Evolutionary conservation across 2,329 filamentous ascomycete species (phyloP).

Genomic region (Trichophyton schoenleinii): DNA sequence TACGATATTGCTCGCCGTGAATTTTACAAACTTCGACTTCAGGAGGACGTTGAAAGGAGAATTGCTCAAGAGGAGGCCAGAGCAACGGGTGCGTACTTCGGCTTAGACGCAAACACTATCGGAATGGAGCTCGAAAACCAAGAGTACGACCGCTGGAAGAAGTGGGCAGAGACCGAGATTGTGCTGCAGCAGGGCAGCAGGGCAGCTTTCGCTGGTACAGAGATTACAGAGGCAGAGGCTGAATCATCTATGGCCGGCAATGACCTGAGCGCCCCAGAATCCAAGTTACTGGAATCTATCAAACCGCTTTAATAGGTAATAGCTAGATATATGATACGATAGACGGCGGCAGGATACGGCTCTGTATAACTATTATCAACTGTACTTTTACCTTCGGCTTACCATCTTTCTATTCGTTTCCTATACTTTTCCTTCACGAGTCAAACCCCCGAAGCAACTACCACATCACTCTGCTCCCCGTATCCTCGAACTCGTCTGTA

Average conservation of each 20-base stretch:
- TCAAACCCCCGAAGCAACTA: no score
- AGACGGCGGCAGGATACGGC: background rate
- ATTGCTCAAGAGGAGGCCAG: constrained; percentile 80
- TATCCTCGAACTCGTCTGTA: background rate
- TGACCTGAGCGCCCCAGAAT: background rate
- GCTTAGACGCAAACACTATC: constrained; percentile 59
- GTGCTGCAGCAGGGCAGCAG: constrained; percentile 36
- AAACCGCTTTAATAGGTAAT: background rate
- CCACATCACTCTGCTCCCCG: background rate
- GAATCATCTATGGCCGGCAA: background rate
- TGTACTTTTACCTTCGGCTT: background rate
- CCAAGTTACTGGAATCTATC: background rate
- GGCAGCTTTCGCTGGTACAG: constrained; percentile 30
- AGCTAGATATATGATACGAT: background rate
- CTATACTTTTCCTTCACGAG: background rate
- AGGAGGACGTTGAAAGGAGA: constrained; percentile 68
- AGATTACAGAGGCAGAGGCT: constrained; percentile 3
- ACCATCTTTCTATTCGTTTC: background rate
- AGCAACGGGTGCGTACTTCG: constrained; percentile 78
- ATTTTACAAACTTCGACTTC: constrained; percentile 74
- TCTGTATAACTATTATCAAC: background rate
- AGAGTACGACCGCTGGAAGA: constrained; percentile 73
- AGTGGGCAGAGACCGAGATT: constrained; percentile 53
- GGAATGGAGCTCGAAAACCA: constrained; percentile 72
- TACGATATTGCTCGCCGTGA: constrained; percentile 83